phyloP scores from a whole-genome alignment of 306 rosid species.

The Notholithocarpus densiflorus region DNA sequence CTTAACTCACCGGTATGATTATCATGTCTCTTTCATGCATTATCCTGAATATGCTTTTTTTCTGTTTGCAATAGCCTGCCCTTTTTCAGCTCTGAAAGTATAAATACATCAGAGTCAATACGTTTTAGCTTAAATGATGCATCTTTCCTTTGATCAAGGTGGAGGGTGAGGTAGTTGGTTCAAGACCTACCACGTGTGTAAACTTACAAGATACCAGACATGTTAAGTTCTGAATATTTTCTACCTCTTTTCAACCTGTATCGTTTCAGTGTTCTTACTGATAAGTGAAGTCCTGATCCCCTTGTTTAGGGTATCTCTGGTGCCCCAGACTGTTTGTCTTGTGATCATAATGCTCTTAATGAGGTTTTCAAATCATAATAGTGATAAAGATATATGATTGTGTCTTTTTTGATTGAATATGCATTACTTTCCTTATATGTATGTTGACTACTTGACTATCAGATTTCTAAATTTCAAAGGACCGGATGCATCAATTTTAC shows the following conservation, averaged over 20 bases:
- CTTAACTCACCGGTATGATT: constrained; percentile 65
- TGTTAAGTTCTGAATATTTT: background rate
- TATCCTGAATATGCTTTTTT: background rate
- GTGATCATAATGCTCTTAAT: background rate
- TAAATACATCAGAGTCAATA: background rate
- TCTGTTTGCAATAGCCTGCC: background rate
- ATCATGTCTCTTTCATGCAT: background rate
- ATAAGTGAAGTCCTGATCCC: background rate
- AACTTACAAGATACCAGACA: no score
- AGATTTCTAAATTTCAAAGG: background rate
- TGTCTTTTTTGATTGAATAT: background rate
- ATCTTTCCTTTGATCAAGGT: no score
- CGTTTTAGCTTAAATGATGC: no score
- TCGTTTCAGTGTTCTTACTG: background rate
- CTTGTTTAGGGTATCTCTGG: background rate
- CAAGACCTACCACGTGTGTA: no score
- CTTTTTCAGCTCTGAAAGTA: background rate
- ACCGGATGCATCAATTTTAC: no score
- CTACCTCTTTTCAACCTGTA: background rate
- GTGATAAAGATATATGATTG: background rate
- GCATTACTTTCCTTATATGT: background rate
- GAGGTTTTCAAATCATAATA: background rate
- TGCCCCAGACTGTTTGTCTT: background rate
- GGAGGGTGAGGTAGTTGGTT: no score
- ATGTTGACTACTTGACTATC: background rate